Percentiles rank a stretch among this genome's conserved stretches.
These are phyloP conservation scores for Geotrichum phurueaensis DNA, from an alignment of 1,139 yeast species.

Conservation along the genomic window DNA sequence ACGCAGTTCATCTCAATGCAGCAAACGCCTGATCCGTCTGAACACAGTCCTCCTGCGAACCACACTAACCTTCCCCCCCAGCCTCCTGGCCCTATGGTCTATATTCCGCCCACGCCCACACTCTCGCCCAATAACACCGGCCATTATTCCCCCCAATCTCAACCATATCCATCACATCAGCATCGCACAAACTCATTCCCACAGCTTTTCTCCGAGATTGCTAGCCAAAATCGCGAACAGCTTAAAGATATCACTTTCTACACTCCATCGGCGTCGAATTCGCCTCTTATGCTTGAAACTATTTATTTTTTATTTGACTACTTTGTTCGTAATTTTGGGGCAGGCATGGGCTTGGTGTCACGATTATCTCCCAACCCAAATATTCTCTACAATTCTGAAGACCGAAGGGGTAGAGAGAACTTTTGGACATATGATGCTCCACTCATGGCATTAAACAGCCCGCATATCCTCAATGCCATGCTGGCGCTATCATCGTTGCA, in stretches of 20 bases:
- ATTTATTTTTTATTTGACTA: slow-evolving; percentile 4
- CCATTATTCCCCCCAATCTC: neutral
- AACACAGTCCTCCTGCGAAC: neutral
- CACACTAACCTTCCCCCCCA: neutral
- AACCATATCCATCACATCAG: neutral
- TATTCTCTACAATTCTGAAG: neutral
- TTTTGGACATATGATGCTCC: slow-evolving; percentile 19
- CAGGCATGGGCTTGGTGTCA: neutral
- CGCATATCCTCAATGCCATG: slow-evolving; percentile 13
- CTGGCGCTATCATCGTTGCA: slow-evolving; percentile 12
- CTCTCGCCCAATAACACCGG: neutral
- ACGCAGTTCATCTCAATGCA: neutral
- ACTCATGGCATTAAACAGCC: slow-evolving; percentile 12
- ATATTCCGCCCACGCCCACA: neutral
- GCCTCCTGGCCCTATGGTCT: neutral
- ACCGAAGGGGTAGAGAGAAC: slow-evolving; percentile 6
- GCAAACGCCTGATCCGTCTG: neutral
- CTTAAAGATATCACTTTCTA: neutral
- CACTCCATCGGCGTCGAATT: neutral
- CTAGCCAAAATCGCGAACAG: neutral
- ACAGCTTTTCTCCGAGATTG: neutral
- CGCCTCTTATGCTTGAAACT: slow-evolving; percentile 1
- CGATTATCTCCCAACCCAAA: neutral
- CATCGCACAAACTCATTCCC: neutral
- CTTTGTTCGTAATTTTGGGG: slow-evolving; percentile 3